These are phyloP conservation scores for Vitellaria paradoxa DNA, from an alignment of 179 eudicot genomes.

Conservation along the genomic window DNA sequence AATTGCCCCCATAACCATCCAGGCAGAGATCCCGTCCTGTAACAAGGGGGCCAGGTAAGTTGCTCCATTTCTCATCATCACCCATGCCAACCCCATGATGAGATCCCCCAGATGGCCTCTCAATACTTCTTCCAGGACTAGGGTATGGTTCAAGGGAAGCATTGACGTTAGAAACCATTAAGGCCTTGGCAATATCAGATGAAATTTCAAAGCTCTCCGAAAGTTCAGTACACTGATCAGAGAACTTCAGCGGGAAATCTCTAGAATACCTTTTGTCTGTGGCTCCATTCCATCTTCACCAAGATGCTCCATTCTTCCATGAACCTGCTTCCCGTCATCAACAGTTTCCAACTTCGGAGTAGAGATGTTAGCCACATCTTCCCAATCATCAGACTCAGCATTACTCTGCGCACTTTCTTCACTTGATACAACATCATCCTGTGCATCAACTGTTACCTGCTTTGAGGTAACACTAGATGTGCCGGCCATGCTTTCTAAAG, in stretches of 20 bases:
- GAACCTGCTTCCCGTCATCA: slow-evolving; percentile 23
- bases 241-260: slow-evolving; percentile 76
- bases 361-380: slow-evolving; percentile 88
- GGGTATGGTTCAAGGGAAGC: no score
- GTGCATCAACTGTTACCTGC: slow-evolving; percentile 29
- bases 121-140: slow-evolving; percentile 33
- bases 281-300: slow-evolving; percentile 32
- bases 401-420: slow-evolving; percentile 43
- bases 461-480: slow-evolving; percentile 24
- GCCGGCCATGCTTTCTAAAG: slow-evolving; percentile 29
- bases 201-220: slow-evolving; percentile 60
- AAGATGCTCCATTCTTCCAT: slow-evolving; percentile 18
- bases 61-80: slow-evolving; percentile 71
- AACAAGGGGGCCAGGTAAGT: slow-evolving; percentile 35
- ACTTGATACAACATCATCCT: no score
- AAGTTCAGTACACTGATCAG: slow-evolving; percentile 59
- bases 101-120: slow-evolving; percentile 47
- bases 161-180: no score
- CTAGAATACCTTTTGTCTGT: slow-evolving; percentile 61
- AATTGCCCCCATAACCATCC: slow-evolving; percentile 43
- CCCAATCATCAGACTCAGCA: slow-evolving; percentile 92
- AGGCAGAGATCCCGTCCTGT: slow-evolving; percentile 46
- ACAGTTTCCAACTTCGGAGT: no score
- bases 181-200: slow-evolving; percentile 46
- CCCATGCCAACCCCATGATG: slow-evolving; percentile 55